Evolutionary conservation across 371 early-diverging fungal genomes (phyloP).

Genomic region (Syncephalastrum monosporum): DNA sequence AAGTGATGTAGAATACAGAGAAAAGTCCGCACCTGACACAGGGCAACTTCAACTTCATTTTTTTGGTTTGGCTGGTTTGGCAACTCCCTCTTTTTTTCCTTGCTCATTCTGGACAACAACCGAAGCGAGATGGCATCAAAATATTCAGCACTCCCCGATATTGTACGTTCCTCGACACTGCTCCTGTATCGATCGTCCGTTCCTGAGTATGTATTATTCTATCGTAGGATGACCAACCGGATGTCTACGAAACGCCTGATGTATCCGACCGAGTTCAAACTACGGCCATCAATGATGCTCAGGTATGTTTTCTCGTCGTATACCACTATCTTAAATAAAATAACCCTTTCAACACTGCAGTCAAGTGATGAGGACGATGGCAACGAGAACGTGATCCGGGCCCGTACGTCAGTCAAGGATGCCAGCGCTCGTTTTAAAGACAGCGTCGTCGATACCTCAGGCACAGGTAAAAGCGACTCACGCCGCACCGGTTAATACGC

Average conservation of each 20-base stretch:
- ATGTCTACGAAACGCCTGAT: conserved; percentile 87
- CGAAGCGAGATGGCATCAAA: conserved; percentile 52
- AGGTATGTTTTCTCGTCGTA: conserved; percentile 32
- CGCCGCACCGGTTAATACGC: not conserved
- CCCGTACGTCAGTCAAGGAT: conserved; percentile 56
- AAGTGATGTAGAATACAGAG: no score
- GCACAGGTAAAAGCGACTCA: conserved; percentile 31
- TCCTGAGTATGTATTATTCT: not conserved
- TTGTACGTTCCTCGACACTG: conserved; percentile 41
- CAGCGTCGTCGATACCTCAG: conserved; percentile 42
- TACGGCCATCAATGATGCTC: conserved; percentile 52
- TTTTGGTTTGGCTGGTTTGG: no score
- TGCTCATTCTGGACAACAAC: no score
- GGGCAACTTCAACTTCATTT: no score
- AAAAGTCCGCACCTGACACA: no score
- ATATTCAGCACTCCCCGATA: conserved; percentile 69
- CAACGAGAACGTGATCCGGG: conserved; percentile 57
- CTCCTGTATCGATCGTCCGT: not conserved
- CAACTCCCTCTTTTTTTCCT: no score
- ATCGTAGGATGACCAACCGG: conserved; percentile 73
- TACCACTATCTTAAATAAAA: not conserved
- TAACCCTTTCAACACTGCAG: conserved; percentile 10
- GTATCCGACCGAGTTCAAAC: conserved; percentile 38
- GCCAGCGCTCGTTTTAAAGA: conserved; percentile 59
- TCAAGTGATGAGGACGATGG: conserved; percentile 55